Base-by-base conservation (phyloP, 2,329 filamentous ascomycete species). In the Fusarium sterilihyphosum region DNA sequence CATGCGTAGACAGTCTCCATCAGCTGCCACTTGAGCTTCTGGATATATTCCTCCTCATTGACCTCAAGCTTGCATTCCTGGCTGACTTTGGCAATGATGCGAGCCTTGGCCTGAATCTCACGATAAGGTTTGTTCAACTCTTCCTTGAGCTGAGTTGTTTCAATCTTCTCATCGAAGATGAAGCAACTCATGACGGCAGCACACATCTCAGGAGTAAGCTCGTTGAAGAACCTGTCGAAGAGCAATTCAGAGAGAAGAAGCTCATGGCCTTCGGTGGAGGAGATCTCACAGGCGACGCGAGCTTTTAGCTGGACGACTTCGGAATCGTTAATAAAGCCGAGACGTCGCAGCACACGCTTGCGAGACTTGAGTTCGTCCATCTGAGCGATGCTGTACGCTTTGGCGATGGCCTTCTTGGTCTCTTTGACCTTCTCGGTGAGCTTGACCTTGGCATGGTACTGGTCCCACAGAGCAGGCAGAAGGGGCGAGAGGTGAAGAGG, bases 221-320 rank as follows among this genome's bases (percentile, higher is more conserved):
- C 95, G 81, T 98, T 99, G 89, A 99, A 99, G 88, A 98, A 98
- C 44, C 95, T 91, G 82, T 98, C 97, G 84, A 99, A 98, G 2
- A 99, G 89, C 35, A 99, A 88, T 83, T 99, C 96, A 18, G 94
- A 95, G 10, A 99, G 89, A 73, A 99, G 91, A 47, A 99, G 87
- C 82, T 99, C 97, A 80, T 99, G 96, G 41, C 96, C 96, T 76
- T 92, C 90, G 5, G 90, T 92, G 1, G 96, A 98, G 72, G 94
- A 98, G 74, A 99, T 98, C 84, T 99, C 96, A 83, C 96, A 99
- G 5, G 96, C 96, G 7, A 98, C 97, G 64, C 97, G 94, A 17
- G 96, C 96, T 85, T 99, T 99, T 79, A 98, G 90, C 85, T 98
- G 93, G 14, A 99, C 95, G 3, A 99, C 95, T 81, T 98, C 96